Evolutionary conservation across 2,329 filamentous ascomycete species (phyloP).

Genomic region (Polytolypa hystricis): DNA sequence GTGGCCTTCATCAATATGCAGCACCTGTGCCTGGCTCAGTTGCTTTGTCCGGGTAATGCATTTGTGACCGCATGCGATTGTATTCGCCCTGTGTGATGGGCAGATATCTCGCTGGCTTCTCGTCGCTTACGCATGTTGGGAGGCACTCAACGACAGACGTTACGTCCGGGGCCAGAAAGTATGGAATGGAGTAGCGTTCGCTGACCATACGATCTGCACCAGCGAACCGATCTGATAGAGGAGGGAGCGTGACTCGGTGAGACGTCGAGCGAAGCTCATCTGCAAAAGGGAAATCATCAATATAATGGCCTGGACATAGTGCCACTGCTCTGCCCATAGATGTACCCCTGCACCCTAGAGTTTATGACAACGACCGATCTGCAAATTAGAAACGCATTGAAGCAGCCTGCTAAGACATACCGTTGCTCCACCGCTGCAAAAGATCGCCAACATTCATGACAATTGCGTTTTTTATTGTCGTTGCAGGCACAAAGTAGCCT

Average conservation of each 20-base stretch:
- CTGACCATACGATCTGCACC: conserved; percentile 35
- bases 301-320: too few species aligned
- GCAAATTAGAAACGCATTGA: too few species aligned
- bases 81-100: conserved; percentile 35
- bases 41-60: too few species aligned
- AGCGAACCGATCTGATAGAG: conserved; percentile 27
- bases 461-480: conserved; percentile 30
- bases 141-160: conserved; percentile 43
- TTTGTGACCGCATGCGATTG: conserved; percentile 23
- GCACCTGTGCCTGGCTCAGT: too few species aligned
- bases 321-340: too few species aligned
- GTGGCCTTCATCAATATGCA: too few species aligned
- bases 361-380: too few species aligned
- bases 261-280: conserved; percentile 43
- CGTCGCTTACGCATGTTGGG: conserved; percentile 33
- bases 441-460: conserved; percentile 43
- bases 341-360: too few species aligned
- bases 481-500: conserved; percentile 32
- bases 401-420: too few species aligned
- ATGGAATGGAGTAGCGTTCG: conserved; percentile 49
- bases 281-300: conserved; percentile 12
- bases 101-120: conserved; percentile 40
- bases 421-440: conserved; percentile 41
- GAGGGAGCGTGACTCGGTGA: conserved; percentile 42
- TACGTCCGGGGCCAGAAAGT: conserved; percentile 45